Evolutionary conservation across 2,329 filamentous ascomycete species (phyloP), one percentile per base, ranked within the genome.

Genomic region (Penicillium palitans): DNA sequence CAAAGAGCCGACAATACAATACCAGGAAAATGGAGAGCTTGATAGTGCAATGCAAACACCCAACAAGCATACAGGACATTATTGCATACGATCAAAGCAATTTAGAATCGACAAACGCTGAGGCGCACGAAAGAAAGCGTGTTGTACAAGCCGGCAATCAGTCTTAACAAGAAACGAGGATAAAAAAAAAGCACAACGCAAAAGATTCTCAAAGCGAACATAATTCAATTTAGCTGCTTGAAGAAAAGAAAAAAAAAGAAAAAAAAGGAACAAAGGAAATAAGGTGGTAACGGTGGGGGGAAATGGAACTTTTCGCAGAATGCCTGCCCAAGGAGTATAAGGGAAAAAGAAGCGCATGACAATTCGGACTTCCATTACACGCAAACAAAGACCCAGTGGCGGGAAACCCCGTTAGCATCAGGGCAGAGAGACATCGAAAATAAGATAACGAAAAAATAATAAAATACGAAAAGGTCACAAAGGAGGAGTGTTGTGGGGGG

Each of bases 291-390:
- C 59, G 62, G 63, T 62, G 64, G 68, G 51, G 39, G 66, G 60
- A 70, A 67, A 69, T 65, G 66, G 67, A 73, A 78, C 72, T 78
- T 78, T 77, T 77, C 72, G 74, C 74, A 77, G 68, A 76, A 72
- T 72, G 75, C 74, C 75, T 75, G 72, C 75, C 75, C 75, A 75
- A 69, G 69, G 68, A 70, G 68, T 71, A 75, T 71, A 66, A 67
- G 63, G 65, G 60, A 67, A 69, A 52, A 61, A 64, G 61, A 70
- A 67, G 64, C 67, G 66, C 68, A 71, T 66, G 59, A 73, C 61
- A 67, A 69, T 70, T 73, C 69, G 63, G 63, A 72, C 73, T 72
- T 70, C 68, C 71, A 70, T 72, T 72, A 74, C 72, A 75, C 72
- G 68, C 69, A 69, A 68, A 72, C 55, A 64, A 65, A 65, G 64